Percentiles rank a stretch among this genome's conserved stretches.
These are phyloP conservation scores for Colletotrichum tanaceti DNA, from an alignment of 2,329 filamentous ascomycete species.

Conservation along the genomic window DNA sequence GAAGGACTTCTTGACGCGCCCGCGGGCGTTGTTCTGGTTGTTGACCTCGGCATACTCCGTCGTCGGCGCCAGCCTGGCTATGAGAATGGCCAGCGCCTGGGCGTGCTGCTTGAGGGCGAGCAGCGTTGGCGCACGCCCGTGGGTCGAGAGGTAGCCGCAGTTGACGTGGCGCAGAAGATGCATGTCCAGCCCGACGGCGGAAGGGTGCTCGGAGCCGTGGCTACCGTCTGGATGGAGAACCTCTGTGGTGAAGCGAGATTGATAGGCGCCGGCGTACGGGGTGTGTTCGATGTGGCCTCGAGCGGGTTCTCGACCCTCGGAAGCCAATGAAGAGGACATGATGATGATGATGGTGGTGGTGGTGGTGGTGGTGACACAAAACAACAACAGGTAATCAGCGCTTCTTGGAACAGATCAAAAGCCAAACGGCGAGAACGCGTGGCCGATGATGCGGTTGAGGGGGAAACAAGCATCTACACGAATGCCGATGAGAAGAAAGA, in stretches of 20 bases:
- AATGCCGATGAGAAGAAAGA: not conserved
- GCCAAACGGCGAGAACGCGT: not conserved
- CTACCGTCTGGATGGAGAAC: conserved; percentile 4
- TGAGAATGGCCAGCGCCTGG: conserved; percentile 66
- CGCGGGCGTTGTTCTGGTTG: conserved; percentile 32
- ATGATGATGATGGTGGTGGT: no score
- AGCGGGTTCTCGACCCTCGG: not conserved
- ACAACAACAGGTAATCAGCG: not conserved
- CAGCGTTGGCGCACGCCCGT: conserved; percentile 64
- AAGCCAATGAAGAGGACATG: not conserved
- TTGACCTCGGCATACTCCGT: conserved; percentile 48
- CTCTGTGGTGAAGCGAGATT: conserved; percentile 36
- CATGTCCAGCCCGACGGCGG: conserved; percentile 41
- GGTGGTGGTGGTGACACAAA: not conserved
- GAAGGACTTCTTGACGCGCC: conserved; percentile 47
- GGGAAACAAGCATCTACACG: not conserved
- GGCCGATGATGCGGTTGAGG: not conserved
- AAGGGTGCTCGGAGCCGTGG: conserved; percentile 5
- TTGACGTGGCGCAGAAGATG: conserved; percentile 58
- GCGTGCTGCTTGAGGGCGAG: conserved; percentile 69
- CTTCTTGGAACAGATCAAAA: not conserved
- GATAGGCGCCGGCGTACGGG: conserved; percentile 32
- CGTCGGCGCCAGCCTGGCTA: conserved; percentile 59
- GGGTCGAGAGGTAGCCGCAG: conserved; percentile 68
- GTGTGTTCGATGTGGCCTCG: conserved; percentile 25